phyloP scores from a whole-genome alignment of 1,284 basidiomycete species.

The Tilletiopsis washingtonensis region DNA sequence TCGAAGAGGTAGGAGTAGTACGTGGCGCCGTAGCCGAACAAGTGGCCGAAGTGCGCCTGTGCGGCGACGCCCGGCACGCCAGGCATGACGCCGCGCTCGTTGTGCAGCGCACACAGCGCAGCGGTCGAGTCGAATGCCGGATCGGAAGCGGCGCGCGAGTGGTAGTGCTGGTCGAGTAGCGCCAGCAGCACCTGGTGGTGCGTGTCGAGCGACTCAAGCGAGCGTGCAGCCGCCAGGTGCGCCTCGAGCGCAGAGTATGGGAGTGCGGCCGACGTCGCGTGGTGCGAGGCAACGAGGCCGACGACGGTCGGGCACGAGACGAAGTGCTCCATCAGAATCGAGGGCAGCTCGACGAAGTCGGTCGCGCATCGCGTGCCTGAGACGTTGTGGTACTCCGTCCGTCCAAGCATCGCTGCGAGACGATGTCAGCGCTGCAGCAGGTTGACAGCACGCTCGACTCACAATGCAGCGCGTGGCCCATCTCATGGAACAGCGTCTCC shows the following conservation, averaged over 20 bases:
- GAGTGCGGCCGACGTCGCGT: slow-evolving; percentile 61
- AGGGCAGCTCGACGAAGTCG: slow-evolving; percentile 95
- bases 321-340: slow-evolving; percentile 96
- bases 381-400: slow-evolving; percentile 95
- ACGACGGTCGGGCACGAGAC: slow-evolving; percentile 75
- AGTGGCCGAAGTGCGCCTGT: slow-evolving; percentile 90
- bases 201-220: slow-evolving; percentile 59
- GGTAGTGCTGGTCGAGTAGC: slow-evolving; percentile 79
- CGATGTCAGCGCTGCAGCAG: slow-evolving; percentile 2
- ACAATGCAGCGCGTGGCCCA: slow-evolving; percentile 99
- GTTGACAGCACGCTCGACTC: slow-evolving; percentile 48
- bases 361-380: slow-evolving; percentile 97
- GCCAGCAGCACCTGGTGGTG: slow-evolving; percentile 88
- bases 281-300: slow-evolving; percentile 62
- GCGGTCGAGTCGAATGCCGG: slow-evolving; percentile 58
- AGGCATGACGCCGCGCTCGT: neutral
- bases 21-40: slow-evolving; percentile 92
- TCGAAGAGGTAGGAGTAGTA: slow-evolving; percentile 98
- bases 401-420: slow-evolving; percentile 81
- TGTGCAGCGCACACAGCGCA: neutral
- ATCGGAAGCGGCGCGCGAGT: slow-evolving; percentile 54
- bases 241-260: slow-evolving; percentile 56
- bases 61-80: slow-evolving; percentile 56
- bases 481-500: slow-evolving; percentile 91
- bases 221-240: slow-evolving; percentile 18